phyloP scores from a whole-genome alignment of 495 filamentous ascomycete genomes.

The Annulohypoxylon bovei region DNA sequence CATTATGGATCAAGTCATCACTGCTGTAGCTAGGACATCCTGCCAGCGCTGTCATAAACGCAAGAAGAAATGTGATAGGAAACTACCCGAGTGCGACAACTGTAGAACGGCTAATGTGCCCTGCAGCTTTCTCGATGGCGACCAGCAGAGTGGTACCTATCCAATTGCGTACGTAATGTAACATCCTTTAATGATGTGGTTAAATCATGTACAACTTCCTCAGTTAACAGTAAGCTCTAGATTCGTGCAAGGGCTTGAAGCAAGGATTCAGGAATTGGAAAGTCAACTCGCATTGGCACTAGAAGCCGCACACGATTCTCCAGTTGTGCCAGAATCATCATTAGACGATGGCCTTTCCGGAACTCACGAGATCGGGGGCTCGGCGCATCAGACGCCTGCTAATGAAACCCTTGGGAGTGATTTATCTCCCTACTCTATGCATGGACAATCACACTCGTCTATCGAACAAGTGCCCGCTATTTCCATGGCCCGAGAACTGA shows the following conservation, averaged over 20 bases:
- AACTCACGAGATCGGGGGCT: neutral
- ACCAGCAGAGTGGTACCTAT: constrained; percentile 50
- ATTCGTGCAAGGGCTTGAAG: constrained; percentile 50
- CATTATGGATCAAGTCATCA: constrained; percentile 13
- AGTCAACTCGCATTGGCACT: constrained; percentile 19
- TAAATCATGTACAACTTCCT: neutral
- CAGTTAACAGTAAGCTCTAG: constrained; percentile 24
- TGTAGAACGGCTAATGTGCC: constrained; percentile 47
- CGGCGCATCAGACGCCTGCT: neutral
- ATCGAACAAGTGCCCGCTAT: constrained; percentile 25
- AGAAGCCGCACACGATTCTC: neutral
- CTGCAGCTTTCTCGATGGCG: constrained; percentile 53
- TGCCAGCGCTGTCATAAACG: constrained; percentile 52
- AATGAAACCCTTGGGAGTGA: neutral
- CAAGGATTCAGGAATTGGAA: constrained; percentile 48
- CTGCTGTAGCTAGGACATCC: constrained; percentile 44
- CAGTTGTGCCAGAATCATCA: neutral
- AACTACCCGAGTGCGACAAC: constrained; percentile 48
- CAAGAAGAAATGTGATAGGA: constrained; percentile 54
- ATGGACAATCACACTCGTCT: constrained; percentile 26
- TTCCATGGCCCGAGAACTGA: constrained; percentile 48
- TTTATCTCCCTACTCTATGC: neutral
- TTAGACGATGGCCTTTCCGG: neutral
- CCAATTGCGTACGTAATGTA: constrained; percentile 48
- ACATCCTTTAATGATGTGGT: neutral